Evolutionary conservation across 1,284 basidiomycete species (phyloP).

Genomic region (Sanghuangporus sanghuang): DNA sequence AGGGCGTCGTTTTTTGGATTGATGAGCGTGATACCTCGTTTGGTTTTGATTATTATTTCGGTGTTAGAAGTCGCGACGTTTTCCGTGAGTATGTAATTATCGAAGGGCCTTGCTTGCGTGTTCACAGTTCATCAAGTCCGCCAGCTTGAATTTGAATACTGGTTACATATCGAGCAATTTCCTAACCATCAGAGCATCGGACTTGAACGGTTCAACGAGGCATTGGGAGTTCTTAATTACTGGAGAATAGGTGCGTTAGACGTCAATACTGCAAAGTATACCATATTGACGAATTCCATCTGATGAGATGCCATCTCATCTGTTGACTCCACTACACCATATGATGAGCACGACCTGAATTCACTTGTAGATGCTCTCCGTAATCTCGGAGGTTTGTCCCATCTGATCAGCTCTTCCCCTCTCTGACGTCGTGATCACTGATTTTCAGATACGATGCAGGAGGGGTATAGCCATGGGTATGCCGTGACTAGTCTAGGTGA

Average conservation of each 20-base stretch:
- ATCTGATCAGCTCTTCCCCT: constrained; percentile 19
- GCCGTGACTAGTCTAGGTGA: constrained; percentile 29
- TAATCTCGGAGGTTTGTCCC: constrained; percentile 10
- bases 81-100: not conserved
- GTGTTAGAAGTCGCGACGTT: not conserved
- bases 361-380: not conserved
- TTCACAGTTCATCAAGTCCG: not conserved
- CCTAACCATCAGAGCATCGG: constrained; percentile 37
- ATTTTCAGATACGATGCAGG: not conserved
- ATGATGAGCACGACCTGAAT: constrained; percentile 13
- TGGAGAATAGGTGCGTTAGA: not conserved
- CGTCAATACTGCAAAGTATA: not conserved
- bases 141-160: constrained; percentile 12
- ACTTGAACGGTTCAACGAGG: constrained; percentile 34
- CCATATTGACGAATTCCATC: constrained; percentile 18
- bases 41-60: not conserved
- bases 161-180: constrained; percentile 49
- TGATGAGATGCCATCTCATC: constrained; percentile 36
- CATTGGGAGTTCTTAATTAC: constrained; percentile 33
- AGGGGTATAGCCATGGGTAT: constrained; percentile 3
- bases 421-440: constrained; percentile 6
- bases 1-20: constrained; percentile 1
- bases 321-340: constrained; percentile 37
- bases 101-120: not conserved
- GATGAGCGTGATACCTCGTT: not conserved